These are phyloP conservation scores for Pythium rhizo-oryzae DNA, from an alignment of 352 stramenopile genomes.

Conservation along the genomic window DNA sequence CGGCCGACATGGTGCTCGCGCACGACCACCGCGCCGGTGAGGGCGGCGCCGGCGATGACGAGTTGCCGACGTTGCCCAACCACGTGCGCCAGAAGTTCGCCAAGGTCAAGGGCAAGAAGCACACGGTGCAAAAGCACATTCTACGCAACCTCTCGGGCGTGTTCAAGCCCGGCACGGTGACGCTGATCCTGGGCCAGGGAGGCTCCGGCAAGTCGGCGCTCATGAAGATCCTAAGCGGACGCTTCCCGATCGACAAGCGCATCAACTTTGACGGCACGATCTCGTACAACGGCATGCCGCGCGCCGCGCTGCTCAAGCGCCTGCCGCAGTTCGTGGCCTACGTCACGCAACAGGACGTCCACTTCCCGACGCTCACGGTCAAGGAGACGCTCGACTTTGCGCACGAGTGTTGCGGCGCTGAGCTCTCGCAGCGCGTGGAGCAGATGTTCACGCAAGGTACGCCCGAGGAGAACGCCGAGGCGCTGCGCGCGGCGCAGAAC, in stretches of 20 bases:
- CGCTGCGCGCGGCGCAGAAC: conserved; percentile 36
- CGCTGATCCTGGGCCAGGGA: conserved; percentile 57
- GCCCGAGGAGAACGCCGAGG: conserved; percentile 44
- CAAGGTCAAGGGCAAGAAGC: conserved; percentile 41
- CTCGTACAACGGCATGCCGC: conserved; percentile 50
- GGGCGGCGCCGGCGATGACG: conserved; percentile 24
- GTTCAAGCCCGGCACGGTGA: conserved; percentile 57
- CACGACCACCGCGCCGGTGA: conserved; percentile 30
- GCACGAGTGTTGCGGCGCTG: conserved; percentile 51
- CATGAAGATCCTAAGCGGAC: conserved; percentile 59
- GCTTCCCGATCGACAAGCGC: conserved; percentile 47
- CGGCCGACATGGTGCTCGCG: conserved; percentile 42
- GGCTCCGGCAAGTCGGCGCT: conserved; percentile 57
- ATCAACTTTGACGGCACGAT: conserved; percentile 44
- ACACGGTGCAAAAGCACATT: conserved; percentile 47
- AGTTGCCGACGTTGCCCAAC: conserved; percentile 57
- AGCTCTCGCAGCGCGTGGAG: conserved; percentile 32
- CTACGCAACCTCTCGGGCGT: conserved; percentile 40
- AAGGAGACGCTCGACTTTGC: conserved; percentile 61
- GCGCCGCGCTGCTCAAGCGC: conserved; percentile 32
- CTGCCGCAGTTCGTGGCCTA: conserved; percentile 56
- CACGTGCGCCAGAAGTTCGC: conserved; percentile 41
- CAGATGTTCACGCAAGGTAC: conserved; percentile 43
- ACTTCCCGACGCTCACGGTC: conserved; percentile 55
- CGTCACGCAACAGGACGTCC: conserved; percentile 50